Base-by-base conservation (phyloP, 768 basidiomycete genomes). In the Rhizopogon vulgaris region DNA sequence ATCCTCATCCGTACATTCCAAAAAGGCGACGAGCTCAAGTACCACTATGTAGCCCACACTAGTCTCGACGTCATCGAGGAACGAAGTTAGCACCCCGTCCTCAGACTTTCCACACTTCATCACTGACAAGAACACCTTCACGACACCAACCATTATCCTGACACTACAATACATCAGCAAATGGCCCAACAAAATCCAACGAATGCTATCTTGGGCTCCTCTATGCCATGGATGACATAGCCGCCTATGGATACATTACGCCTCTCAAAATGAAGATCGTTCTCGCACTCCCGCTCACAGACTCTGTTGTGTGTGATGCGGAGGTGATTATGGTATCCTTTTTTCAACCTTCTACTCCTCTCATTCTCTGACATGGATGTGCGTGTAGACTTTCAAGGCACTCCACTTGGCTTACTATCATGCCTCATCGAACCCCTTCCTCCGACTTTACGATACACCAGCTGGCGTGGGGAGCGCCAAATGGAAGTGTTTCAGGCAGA, bases 41-140 rank as follows among this genome's bases (percentile, higher is more conserved):
- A 92, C 62, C 89, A 94, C 69, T 94, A 93, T 58, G 83, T 93
- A 51, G 90, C 92, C 0, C 92, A 95, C 67, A 93, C 89, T 18
- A 87, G 87, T 50, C 70, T 95, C 60, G 92, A 95, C 68, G 86
- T 93, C 51, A 83, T 95, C 60, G 93, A 95, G 61, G 92, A 94
- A 71, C 84, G 90, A 75, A 82, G 92, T 92, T 60, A 71, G 83
- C 66, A 52, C 52, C 46, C 42, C 48, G 48, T 41, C n/a, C 34
- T 37, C 22, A 22, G 22, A 48, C 39, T 49, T 18, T 40, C 15
- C 9, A 34, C 28, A 34, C 22, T 46, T 5, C 42, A 3, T 14
- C 18, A 34, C 45, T 46, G 30, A 32, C 8, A 32, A 22, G 11
- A 32, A 45, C 17, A 18, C 22, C 22, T 22, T 22, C 22, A 3